Base-by-base conservation (phyloP, 768 basidiomycete genomes). In the Mycena chlorophos region DNA sequence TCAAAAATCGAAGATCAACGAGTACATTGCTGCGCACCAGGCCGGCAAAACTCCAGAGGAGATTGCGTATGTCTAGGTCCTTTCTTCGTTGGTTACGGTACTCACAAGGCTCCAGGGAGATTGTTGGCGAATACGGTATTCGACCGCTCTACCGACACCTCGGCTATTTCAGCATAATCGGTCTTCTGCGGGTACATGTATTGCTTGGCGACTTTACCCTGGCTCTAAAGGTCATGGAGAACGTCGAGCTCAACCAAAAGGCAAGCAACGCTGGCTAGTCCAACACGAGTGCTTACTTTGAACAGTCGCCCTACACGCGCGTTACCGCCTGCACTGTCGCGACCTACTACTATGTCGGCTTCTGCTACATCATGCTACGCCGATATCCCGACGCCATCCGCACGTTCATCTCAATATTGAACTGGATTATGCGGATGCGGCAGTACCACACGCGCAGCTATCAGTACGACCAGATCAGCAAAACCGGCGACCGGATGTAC, bases 391-490 rank as follows among this genome's bases (percentile, higher is more conserved):
- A 99, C 68, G 97, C 97, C 22, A 93, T 92, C 69, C 89, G 94
- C 34, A 87, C 91, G 4, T 96, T 98, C 68, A 90, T 94, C 31
- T 87, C 88, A 13, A 89, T 96, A 66, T 78, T 97, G 45, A 95
- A 95, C 77, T 95, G 97, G 79, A 93, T 96, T 67, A 87, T 92
- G 75, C 84, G 96, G 17, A 94, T 97, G 85, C 84, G 94, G 65
- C 93, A 95, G 68, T 97, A 96, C 72, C 95, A 99, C 75, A 96
- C 95, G 10, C 76, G 95, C 63, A 91, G 91, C 67, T 96, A 96
- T 69, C 94, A 98, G 68, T 97, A 97, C 64, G 94, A 97, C 66
- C 94, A 95, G 91, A 97, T 99, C 73, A 94, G 88, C 76, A 98
- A 98, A 79, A 95, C 91, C 17, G 95, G 93, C 3, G 97, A 99